Evolutionary conservation across 768 basidiomycete species (phyloP).

Genomic region (Podaxis sp.): DNA sequence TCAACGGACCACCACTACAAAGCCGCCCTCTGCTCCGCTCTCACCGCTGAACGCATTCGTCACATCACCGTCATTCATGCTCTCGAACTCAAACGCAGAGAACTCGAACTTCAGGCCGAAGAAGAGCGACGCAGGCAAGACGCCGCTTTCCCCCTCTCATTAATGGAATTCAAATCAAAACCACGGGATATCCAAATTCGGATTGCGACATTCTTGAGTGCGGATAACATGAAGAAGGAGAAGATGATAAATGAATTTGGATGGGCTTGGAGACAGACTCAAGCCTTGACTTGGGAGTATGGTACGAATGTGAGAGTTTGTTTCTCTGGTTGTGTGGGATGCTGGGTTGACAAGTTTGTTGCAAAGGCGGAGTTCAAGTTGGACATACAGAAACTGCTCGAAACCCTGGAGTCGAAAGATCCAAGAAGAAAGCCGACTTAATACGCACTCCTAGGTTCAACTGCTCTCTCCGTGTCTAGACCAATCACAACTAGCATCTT

Average conservation of each 20-base stretch:
- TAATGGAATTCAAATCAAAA: conserved; percentile 1
- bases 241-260: conserved; percentile 16
- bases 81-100: not conserved
- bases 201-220: conserved; percentile 15
- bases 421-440: conserved; percentile 2
- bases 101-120: not conserved
- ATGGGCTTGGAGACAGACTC: conserved; percentile 15
- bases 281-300: conserved; percentile 8
- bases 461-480: too few relatives aligned
- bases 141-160: conserved; percentile 10
- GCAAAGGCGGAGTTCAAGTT: conserved; percentile 1
- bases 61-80: not conserved
- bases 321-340: not conserved
- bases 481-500: too few relatives aligned
- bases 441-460: not conserved
- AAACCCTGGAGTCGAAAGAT: conserved; percentile 10
- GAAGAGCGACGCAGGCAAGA: not conserved
- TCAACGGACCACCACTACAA: conserved; percentile 6
- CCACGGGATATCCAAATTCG: conserved; percentile 7
- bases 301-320: conserved; percentile 9
- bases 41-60: not conserved
- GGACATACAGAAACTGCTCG: not conserved
- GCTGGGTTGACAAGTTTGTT: not conserved
- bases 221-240: conserved; percentile 10
- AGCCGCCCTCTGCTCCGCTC: not conserved